Percentiles rank a stretch among this genome's conserved stretches.
Conservation (phyloP, 2,329 filamentous ascomycete species). For the Cladosporium sphaerospermum region DNA sequence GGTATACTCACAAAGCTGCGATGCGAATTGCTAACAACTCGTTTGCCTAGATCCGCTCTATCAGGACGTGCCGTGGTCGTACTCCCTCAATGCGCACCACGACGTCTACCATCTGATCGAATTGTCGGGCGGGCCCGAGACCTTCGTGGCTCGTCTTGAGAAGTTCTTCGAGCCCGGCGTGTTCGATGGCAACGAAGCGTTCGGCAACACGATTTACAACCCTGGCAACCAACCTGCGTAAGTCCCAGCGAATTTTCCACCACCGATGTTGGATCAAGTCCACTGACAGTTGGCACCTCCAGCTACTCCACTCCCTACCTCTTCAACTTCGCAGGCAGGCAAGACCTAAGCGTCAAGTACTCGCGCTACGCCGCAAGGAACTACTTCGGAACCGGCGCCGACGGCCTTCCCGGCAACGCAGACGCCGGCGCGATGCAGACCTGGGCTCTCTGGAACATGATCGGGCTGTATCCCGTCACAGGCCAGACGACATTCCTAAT, state of each 20-base stretch:
- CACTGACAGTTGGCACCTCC: not conserved
- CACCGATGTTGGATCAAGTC: too few relatives aligned
- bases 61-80: slow-evolving; percentile 29
- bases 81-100: slow-evolving; percentile 64
- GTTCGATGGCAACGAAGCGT: slow-evolving; percentile 28
- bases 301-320: slow-evolving; percentile 60
- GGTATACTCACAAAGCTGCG: slow-evolving; percentile 16
- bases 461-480: slow-evolving; percentile 62
- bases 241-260: not conserved
- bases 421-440: slow-evolving; percentile 69
- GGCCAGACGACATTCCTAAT: slow-evolving; percentile 52
- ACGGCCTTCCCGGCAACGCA: slow-evolving; percentile 62
- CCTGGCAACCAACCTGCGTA: slow-evolving; percentile 58
- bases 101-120: slow-evolving; percentile 53
- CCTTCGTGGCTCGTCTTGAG: slow-evolving; percentile 54
- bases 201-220: slow-evolving; percentile 42
- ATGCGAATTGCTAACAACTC: not conserved
- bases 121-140: slow-evolving; percentile 48
- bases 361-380: slow-evolving; percentile 54
- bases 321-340: slow-evolving; percentile 60
- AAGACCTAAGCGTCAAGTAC: slow-evolving; percentile 54
- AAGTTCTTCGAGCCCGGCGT: slow-evolving; percentile 52
- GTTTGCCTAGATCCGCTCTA: slow-evolving; percentile 12
- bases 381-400: slow-evolving; percentile 51
- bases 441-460: slow-evolving; percentile 63